Conservation (phyloP, 345 rosid species). For the Eucalyptus paniculata region DNA sequence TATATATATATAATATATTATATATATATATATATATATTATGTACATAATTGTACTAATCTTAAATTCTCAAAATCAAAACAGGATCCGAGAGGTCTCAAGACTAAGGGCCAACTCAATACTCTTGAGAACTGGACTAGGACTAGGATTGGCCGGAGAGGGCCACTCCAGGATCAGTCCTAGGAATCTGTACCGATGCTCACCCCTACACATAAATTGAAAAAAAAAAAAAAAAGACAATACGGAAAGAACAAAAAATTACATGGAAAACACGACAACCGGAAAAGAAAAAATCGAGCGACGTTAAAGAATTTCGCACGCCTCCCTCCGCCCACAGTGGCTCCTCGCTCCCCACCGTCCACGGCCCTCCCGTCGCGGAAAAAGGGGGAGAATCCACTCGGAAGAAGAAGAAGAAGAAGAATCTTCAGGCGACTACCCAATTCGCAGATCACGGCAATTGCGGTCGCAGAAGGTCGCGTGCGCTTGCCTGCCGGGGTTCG, state of each 20-base stretch:
- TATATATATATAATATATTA: too few relatives aligned
- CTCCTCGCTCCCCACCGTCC: not conserved
- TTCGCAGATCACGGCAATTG: not conserved
- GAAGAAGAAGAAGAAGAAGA: not conserved
- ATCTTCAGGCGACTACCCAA: not conserved
- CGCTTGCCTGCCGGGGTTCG: not conserved
- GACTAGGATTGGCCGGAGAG: too few relatives aligned
- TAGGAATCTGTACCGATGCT: too few relatives aligned
- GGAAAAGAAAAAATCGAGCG: not conserved
- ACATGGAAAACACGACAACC: not conserved
- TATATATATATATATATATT: too few relatives aligned
- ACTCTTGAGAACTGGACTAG: fast-evolving
- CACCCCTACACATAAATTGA: too few relatives aligned
- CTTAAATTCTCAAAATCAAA: too few relatives aligned
- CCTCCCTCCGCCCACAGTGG: not conserved
- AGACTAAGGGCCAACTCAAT: too few relatives aligned
- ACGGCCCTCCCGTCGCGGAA: not conserved
- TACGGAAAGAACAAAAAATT: too few relatives aligned
- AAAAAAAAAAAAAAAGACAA: too few relatives aligned
- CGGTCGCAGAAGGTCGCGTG: not conserved
- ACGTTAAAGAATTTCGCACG: not conserved
- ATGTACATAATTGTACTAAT: too few relatives aligned
- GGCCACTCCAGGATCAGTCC: too few relatives aligned
- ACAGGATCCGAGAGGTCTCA: fast-evolving
- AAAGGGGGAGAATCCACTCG: not conserved